Evolutionary conservation across 2,329 filamentous ascomycete genomes (phyloP).

Genomic region (Sporothrix mexicana): DNA sequence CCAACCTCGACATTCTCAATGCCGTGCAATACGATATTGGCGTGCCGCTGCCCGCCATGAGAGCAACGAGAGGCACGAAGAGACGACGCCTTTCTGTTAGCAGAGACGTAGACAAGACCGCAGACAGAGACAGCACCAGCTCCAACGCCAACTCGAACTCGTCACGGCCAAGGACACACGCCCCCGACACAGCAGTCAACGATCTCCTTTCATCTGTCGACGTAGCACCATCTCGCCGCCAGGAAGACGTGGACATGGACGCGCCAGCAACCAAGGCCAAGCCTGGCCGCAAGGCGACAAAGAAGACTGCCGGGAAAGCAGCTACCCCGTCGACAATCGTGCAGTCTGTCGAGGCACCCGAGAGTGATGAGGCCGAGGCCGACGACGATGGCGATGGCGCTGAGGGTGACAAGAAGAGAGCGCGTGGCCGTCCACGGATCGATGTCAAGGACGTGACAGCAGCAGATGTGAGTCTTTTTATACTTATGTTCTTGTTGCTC

Average conservation of each 20-base stretch:
- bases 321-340: neutral
- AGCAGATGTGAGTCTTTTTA: slow-evolving; percentile 68
- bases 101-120: neutral
- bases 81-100: neutral
- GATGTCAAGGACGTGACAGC: slow-evolving; percentile 79
- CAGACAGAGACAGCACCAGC: neutral
- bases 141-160: neutral
- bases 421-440: slow-evolving; percentile 74
- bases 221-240: neutral
- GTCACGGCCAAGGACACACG: neutral
- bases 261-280: neutral
- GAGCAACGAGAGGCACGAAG: slow-evolving; percentile 16
- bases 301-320: slow-evolving; percentile 29
- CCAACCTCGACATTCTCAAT: slow-evolving; percentile 53
- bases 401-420: slow-evolving; percentile 59
- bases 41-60: slow-evolving; percentile 30
- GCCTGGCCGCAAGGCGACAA: neutral
- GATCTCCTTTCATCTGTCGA: slow-evolving; percentile 12
- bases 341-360: neutral
- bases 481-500: too few species aligned
- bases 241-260: neutral
- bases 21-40: slow-evolving; percentile 55
- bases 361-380: slow-evolving; percentile 7
- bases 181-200: neutral
- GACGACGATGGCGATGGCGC: slow-evolving; percentile 35